Base-by-base conservation (phyloP, 306 rosid species). In the Gleditsia sinensis region DNA sequence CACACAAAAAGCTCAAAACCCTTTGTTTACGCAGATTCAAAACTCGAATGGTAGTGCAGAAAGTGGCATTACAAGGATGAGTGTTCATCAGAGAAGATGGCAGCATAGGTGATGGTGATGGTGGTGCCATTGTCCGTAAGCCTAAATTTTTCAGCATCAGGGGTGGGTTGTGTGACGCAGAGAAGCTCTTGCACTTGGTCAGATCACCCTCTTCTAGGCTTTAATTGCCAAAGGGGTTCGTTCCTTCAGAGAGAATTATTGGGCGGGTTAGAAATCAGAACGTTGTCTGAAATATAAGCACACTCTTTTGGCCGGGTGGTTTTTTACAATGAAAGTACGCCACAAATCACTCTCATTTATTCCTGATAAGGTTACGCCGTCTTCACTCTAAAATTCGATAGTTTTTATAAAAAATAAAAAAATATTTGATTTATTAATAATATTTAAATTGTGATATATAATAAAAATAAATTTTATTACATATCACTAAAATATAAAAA, bases 1-100 rank as follows among this genome's bases (percentile, higher is more conserved):
- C 71, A 27, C 89, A 88, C 37, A 45, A 11, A 56, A 59, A 45
- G 0, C 67, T 64, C 69, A 2, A 28, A 74, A 64, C 39, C 58
- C 67, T 39, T 58, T 73, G 67, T 66, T 34, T 54, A 4, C 69
- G 62, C 66, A 42, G 51, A 34, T 60, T 46, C 75, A 74, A 33
- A 27, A 60, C 74, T 57, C 32, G 48, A 3, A 13, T 36, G 72
- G 57, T 25, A 59, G 21, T 46, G 46, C 67, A 17, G 65, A 70
- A 49, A 78, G 27, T 40, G 60, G 33, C 54, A 37, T 17, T 53
- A 51, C 72, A 43, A 43, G 34, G 3, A 55, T 32, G 42, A 43
- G 62, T 62, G 49, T 27, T 51, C 30, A 10, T 69, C 16, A n/a
- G 3, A 53, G 77, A 71, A 69, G 74, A 59, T 60, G 81, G 74